A percentile compares a stretch with the other conserved stretches of the same genome.
Evolutionary conservation across 2,329 filamentous ascomycete species (phyloP).

Genomic region (Alternaria burnsii): DNA sequence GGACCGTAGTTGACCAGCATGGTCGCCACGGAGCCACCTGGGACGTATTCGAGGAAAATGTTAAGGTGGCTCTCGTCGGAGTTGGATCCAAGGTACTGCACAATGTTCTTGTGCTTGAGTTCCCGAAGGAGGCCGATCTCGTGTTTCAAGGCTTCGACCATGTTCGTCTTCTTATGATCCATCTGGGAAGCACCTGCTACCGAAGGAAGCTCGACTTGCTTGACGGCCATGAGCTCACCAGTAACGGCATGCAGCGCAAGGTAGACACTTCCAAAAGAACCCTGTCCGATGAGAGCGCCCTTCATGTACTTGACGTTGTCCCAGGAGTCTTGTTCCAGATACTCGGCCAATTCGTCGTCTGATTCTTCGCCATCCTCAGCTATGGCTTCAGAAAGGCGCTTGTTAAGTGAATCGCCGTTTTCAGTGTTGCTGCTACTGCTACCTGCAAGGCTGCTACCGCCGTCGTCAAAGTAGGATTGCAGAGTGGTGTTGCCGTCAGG

Average conservation of each 20-base stretch:
- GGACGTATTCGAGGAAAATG: slow-evolving; percentile 99
- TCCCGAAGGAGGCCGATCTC: slow-evolving; percentile 95
- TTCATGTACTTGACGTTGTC: slow-evolving; percentile 99
- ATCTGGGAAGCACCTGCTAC: slow-evolving; percentile 74
- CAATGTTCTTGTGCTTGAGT: slow-evolving; percentile 94
- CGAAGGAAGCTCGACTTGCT: slow-evolving; percentile 93
- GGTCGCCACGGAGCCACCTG: slow-evolving; percentile 94
- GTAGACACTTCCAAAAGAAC: slow-evolving; percentile 95
- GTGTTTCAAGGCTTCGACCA: slow-evolving; percentile 96
- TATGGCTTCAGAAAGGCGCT: slow-evolving; percentile 82
- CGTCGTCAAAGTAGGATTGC: slow-evolving; percentile 87
- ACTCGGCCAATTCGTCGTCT: slow-evolving; percentile 88
- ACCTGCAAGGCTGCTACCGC: slow-evolving; percentile 74
- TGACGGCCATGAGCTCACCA: slow-evolving; percentile 96
- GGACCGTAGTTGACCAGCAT: slow-evolving; percentile 99
- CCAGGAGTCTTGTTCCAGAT: slow-evolving; percentile 91
- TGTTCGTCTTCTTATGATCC: slow-evolving; percentile 93
- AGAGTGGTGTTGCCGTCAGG: slow-evolving; percentile 73
- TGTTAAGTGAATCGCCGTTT: slow-evolving; percentile 75
- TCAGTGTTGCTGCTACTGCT: slow-evolving; percentile 69
- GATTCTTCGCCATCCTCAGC: slow-evolving; percentile 91
- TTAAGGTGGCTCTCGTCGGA: slow-evolving; percentile 92
- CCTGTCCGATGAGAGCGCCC: slow-evolving; percentile 94
- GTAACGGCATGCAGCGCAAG: slow-evolving; percentile 94
- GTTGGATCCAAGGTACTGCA: slow-evolving; percentile 96